Evolutionary conservation across 1,284 basidiomycete species (phyloP).

Genomic region (Microbotryum intermedium): DNA sequence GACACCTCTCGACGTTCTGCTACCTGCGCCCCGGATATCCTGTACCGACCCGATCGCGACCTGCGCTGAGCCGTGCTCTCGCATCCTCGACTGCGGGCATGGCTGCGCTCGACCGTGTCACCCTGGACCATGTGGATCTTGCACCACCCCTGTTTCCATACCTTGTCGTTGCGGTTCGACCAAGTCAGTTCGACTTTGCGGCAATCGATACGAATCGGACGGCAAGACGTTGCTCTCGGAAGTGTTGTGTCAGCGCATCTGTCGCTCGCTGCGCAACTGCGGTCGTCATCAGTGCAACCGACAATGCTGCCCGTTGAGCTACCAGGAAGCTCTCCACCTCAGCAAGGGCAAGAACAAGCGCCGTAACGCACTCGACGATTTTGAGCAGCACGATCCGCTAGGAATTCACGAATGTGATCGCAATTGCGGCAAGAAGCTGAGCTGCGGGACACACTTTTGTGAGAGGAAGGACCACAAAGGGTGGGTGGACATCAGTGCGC

Average conservation of each 20-base stretch:
- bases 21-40: conserved; percentile 45
- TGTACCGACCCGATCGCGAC: conserved; percentile 73
- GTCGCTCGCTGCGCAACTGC: conserved; percentile 41
- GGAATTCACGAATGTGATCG: conserved; percentile 25
- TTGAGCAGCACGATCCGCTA: conserved; percentile 30
- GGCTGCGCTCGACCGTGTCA: conserved; percentile 53
- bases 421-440: conserved; percentile 34
- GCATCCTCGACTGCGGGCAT: conserved; percentile 57
- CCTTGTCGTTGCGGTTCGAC: conserved; percentile 33
- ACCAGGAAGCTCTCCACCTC: conserved; percentile 39
- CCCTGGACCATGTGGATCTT: conserved; percentile 5
- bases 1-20: conserved; percentile 45
- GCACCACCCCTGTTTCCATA: conserved; percentile 26
- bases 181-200: conserved; percentile 22
- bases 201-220: conserved; percentile 1
- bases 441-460: conserved; percentile 45
- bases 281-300: conserved; percentile 74
- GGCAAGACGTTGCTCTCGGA: conserved; percentile 39
- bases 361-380: conserved; percentile 2
- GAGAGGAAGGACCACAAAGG: conserved; percentile 66
- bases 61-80: conserved; percentile 60
- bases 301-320: conserved; percentile 72
- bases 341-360: conserved; percentile 50
- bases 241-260: conserved; percentile 67
- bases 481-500: background rate